Conservation (phyloP, 495 filamentous ascomycete genomes). For the Penicillium diatomitis region DNA sequence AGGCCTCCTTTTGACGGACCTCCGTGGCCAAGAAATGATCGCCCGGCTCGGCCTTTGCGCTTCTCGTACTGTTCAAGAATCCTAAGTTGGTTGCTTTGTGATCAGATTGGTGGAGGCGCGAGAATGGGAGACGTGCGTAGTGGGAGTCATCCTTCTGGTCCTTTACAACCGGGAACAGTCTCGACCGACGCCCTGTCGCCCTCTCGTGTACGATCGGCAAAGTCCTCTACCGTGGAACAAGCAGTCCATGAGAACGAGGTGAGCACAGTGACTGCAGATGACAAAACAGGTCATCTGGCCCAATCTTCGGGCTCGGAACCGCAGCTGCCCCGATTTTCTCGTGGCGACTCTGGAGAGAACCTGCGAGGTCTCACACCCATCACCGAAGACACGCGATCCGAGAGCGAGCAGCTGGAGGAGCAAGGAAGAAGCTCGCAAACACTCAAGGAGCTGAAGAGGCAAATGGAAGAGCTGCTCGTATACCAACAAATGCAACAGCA, state of each 20-base stretch:
- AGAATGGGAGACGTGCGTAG: constrained; percentile 32
- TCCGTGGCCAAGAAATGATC: constrained; percentile 30
- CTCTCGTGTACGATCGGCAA: constrained; percentile 19
- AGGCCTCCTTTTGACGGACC: constrained; percentile 9
- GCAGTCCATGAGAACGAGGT: constrained; percentile 11
- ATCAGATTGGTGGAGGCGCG: constrained; percentile 23
- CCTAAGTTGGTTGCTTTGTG: constrained; percentile 19
- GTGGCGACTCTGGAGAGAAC: constrained; percentile 18
- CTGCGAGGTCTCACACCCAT: constrained; percentile 12
- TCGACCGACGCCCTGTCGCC: constrained; percentile 22
- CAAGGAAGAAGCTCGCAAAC: constrained; percentile 32
- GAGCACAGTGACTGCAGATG: constrained; percentile 10
- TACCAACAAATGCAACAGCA: constrained; percentile 38
- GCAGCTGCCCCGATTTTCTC: constrained; percentile 14
- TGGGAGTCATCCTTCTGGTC: constrained; percentile 34
- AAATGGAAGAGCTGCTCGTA: constrained; percentile 41
- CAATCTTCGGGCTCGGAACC: constrained; percentile 7
- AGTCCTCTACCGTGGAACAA: constrained; percentile 14
- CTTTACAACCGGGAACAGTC: constrained; percentile 34
- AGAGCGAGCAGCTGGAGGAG: constrained; percentile 21
- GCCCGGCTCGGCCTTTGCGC: constrained; percentile 21
- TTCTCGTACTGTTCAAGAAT: constrained; percentile 26
- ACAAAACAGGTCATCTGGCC: constrained; percentile 11
- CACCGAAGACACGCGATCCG: constrained; percentile 20
- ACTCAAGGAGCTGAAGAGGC: constrained; percentile 32